Evolutionary conservation across 345 rosid species (phyloP).

Genomic region (Carallia brachiata): DNA sequence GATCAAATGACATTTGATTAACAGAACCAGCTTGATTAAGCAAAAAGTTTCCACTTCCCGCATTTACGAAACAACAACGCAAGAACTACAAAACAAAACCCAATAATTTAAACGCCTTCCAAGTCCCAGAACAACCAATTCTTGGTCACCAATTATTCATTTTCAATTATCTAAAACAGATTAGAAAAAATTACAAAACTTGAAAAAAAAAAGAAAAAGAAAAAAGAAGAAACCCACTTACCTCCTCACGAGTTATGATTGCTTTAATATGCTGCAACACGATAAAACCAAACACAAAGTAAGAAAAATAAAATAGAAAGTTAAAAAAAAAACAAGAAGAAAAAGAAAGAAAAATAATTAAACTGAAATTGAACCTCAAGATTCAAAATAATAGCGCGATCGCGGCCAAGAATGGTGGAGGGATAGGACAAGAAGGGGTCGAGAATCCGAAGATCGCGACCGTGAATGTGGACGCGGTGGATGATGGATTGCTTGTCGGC

Average conservation of each 20-base stretch:
- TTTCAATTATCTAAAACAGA: no score
- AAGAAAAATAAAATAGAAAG: background rate
- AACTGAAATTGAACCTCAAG: constrained; percentile 50
- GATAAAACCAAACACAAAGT: background rate
- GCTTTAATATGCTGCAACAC: constrained; percentile 86
- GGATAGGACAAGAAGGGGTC: constrained; percentile 93
- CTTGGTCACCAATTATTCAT: no score
- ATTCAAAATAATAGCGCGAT: constrained; percentile 86
- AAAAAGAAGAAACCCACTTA: constrained; percentile 26
- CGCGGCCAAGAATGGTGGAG: constrained; percentile 92
- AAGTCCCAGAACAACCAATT: no score
- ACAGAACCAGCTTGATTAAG: no score
- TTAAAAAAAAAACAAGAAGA: background rate
- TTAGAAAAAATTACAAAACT: no score
- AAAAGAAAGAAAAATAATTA: constrained; percentile 2
- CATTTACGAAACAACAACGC: no score
- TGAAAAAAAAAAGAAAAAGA: background rate
- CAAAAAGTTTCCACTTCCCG: no score
- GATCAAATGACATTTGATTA: no score
- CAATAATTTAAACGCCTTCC: no score
- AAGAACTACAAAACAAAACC: no score
- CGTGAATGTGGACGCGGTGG: constrained; percentile 95
- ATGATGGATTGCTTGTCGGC: constrained; percentile 83
- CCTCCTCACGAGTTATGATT: constrained; percentile 91
- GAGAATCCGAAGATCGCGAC: constrained; percentile 92